A percentile compares a stretch with the other conserved stretches of the same genome.
Conservation (phyloP, 768 basidiomycete species). For the Leucocoprinus sp. region DNA sequence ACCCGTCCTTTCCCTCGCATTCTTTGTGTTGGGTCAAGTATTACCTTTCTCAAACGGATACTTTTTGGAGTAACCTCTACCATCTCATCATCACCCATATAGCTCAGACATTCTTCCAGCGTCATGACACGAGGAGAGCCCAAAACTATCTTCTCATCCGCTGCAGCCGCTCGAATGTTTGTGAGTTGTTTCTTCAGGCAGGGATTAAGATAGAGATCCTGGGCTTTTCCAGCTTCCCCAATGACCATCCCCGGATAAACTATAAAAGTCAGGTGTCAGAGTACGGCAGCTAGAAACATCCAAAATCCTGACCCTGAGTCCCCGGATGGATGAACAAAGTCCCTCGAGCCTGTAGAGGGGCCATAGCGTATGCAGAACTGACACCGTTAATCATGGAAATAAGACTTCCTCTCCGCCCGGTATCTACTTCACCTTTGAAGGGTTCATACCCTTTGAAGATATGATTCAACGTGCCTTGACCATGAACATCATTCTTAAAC, state of each 20-base stretch:
- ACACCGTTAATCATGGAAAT: slow-evolving; percentile 41
- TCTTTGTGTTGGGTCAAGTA: slow-evolving; percentile 28
- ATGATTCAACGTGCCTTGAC: slow-evolving; percentile 44
- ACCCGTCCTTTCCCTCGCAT: slow-evolving; percentile 21
- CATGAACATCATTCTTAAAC: slow-evolving; percentile 44
- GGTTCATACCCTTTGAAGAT: slow-evolving; percentile 43
- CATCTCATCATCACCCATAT: slow-evolving; percentile 43
- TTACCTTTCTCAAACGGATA: slow-evolving; percentile 34
- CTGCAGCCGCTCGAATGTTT: slow-evolving; percentile 39
- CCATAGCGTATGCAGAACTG: slow-evolving; percentile 39
- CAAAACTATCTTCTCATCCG: slow-evolving; percentile 43
- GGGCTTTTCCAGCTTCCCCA: slow-evolving; percentile 38
- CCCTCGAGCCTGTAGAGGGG: slow-evolving; percentile 40
- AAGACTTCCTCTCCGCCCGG: slow-evolving; percentile 38
- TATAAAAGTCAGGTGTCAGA: slow-evolving; percentile 10
- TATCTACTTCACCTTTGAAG: slow-evolving; percentile 35
- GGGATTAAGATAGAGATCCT: slow-evolving; percentile 40
- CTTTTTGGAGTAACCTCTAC: slow-evolving; percentile 38
- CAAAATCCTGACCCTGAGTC: slow-evolving; percentile 26
- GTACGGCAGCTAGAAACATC: neutral
- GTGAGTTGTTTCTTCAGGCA: slow-evolving; percentile 42
- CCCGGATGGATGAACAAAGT: slow-evolving; percentile 36
- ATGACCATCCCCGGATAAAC: slow-evolving; percentile 47
- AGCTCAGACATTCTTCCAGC: slow-evolving; percentile 38
- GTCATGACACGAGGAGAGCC: slow-evolving; percentile 35